Evolutionary conservation across 2,329 filamentous ascomycete species (phyloP).

Genomic region (Apiospora koreana): DNA sequence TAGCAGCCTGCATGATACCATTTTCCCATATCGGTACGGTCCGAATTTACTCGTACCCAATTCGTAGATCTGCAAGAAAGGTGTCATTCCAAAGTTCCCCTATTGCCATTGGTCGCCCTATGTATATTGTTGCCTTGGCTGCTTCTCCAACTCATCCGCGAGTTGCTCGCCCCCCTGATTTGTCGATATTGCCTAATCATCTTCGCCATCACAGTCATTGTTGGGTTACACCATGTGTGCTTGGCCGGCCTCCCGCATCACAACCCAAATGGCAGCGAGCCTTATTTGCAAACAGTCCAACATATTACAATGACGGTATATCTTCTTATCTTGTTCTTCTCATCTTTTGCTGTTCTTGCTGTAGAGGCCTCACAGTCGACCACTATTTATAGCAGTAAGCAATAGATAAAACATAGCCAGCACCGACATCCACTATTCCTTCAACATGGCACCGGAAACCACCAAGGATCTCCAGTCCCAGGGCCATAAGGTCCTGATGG

Average conservation of each 20-base stretch:
- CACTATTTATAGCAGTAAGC: neutral
- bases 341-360: neutral
- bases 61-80: neutral
- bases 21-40: too few species aligned
- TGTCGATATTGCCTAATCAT: neutral
- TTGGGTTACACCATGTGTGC: neutral
- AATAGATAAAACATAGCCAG: neutral
- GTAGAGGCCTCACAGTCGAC: neutral
- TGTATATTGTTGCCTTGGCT: neutral
- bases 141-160: neutral
- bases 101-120: neutral
- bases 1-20: too few species aligned
- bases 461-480: neutral
- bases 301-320: too few species aligned
- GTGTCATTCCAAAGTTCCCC: neutral
- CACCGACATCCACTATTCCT: too few species aligned
- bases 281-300: neutral
- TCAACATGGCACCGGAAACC: neutral
- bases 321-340: neutral
- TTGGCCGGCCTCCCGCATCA: neutral
- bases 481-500: neutral
- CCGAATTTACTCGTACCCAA: too few species aligned
- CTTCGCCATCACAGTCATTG: neutral
- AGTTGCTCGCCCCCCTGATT: neutral
- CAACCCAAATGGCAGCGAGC: neutral